Evolutionary conservation across 2,329 filamentous ascomycete species (phyloP).

Genomic region (Fusarium chlamydosporum): DNA sequence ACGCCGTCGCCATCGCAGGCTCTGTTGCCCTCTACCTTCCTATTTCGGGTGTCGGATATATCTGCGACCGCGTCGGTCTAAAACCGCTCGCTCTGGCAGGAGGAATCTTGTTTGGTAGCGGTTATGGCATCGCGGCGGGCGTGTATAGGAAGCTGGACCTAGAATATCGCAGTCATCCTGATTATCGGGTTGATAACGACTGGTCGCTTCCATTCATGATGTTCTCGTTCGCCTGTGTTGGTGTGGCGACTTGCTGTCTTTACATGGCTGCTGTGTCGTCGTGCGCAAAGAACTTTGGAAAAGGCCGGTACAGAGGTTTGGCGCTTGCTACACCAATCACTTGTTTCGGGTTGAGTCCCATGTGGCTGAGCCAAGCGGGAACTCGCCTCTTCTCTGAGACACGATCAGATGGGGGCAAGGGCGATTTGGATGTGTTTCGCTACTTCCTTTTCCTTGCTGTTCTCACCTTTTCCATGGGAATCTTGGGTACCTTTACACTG

Average conservation of each 20-base stretch:
- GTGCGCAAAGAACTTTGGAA: slow-evolving; percentile 97
- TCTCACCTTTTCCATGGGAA: slow-evolving; percentile 77
- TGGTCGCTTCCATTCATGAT: slow-evolving; percentile 89
- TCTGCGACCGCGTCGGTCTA: slow-evolving; percentile 91
- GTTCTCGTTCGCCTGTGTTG: slow-evolving; percentile 84
- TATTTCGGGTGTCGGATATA: slow-evolving; percentile 89
- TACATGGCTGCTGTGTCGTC: slow-evolving; percentile 94
- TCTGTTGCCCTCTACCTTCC: slow-evolving; percentile 92
- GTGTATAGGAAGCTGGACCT: slow-evolving; percentile 73
- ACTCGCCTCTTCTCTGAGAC: slow-evolving; percentile 81
- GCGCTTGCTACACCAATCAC: slow-evolving; percentile 93
- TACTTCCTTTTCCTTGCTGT: slow-evolving; percentile 90
- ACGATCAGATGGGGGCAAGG: slow-evolving; percentile 71
- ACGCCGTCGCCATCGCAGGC: slow-evolving; percentile 87
- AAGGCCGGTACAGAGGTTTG: slow-evolving; percentile 87
- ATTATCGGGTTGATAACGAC: slow-evolving; percentile 60
- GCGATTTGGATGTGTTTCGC: slow-evolving; percentile 80
- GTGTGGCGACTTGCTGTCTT: slow-evolving; percentile 87
- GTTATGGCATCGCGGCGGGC: slow-evolving; percentile 86
- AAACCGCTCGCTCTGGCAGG: slow-evolving; percentile 81
- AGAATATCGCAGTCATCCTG: slow-evolving; percentile 59
- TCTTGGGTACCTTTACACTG: slow-evolving; percentile 80
- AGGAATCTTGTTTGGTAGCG: slow-evolving; percentile 79
- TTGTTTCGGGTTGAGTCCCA: slow-evolving; percentile 91
- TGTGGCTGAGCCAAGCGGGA: slow-evolving; percentile 94